Percentiles rank a stretch among this genome's conserved stretches.
phyloP scores from a whole-genome alignment of 2,329 filamentous ascomycete species.

The Penicillium sclerotiorum region DNA sequence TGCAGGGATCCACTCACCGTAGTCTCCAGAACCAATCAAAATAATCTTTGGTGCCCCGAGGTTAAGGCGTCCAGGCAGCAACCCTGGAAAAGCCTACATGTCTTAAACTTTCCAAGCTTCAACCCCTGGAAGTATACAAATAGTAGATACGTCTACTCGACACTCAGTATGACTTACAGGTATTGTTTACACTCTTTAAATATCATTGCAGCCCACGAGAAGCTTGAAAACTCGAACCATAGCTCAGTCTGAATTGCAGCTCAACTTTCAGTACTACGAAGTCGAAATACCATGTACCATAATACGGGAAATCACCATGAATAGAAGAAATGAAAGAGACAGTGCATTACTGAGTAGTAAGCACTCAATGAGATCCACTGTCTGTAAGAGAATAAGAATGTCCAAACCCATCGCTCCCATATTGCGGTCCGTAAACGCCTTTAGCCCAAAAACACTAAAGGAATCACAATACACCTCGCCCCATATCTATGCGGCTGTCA shows the following conservation, averaged over 20 bases:
- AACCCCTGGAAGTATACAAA: too few species aligned
- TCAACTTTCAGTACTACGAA: too few species aligned
- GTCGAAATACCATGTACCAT: too few species aligned
- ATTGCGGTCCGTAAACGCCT: not conserved
- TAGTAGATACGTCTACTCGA: too few species aligned
- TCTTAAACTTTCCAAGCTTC: too few species aligned
- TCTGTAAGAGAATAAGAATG: not conserved
- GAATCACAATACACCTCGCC: not conserved
- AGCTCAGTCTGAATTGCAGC: not conserved
- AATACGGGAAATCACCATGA: too few species aligned
- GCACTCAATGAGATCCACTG: not conserved
- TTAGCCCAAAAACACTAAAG: not conserved
- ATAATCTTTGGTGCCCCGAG: not conserved
- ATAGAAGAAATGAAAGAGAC: not conserved
- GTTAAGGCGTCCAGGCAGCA: not conserved
- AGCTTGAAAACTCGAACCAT: too few species aligned
- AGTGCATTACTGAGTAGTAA: not conserved
- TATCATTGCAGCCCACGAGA: too few species aligned
- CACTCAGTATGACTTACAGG: too few species aligned
- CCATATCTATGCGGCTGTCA: conserved; percentile 29
- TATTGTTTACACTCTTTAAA: too few species aligned
- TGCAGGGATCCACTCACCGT: not conserved
- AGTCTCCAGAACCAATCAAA: not conserved
- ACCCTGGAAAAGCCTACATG: too few species aligned
- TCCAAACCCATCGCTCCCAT: not conserved